Evolutionary conservation across 495 filamentous ascomycete species (phyloP).

Genomic region (Niebla homalea): DNA sequence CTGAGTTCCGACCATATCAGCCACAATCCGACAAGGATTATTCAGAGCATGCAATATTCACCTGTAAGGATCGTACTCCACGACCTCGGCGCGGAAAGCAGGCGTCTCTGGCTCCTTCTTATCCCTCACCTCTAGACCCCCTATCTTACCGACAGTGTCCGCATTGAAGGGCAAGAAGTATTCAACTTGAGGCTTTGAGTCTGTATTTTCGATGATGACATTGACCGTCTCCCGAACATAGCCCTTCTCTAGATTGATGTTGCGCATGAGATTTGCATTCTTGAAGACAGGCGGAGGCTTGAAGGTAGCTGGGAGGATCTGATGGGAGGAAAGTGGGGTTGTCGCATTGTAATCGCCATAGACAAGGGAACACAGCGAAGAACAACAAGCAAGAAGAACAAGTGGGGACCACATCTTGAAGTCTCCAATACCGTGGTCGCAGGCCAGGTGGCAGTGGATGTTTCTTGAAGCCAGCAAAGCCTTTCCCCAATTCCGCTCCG

Average conservation of each 20-base stretch:
- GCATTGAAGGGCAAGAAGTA: slow-evolving; percentile 80
- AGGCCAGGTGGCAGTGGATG: neutral
- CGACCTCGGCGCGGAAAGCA: slow-evolving; percentile 52
- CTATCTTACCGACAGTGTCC: slow-evolving; percentile 58
- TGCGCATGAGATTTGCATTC: slow-evolving; percentile 80
- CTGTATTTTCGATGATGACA: slow-evolving; percentile 81
- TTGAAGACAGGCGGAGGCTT: slow-evolving; percentile 81
- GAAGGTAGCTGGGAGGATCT: slow-evolving; percentile 56
- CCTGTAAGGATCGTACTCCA: slow-evolving; percentile 52
- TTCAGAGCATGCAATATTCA: slow-evolving; percentile 22
- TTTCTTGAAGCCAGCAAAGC: neutral
- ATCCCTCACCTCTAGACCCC: slow-evolving; percentile 79
- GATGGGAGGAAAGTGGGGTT: slow-evolving; percentile 28
- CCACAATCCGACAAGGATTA: slow-evolving; percentile 21
- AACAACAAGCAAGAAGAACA: slow-evolving; percentile 17
- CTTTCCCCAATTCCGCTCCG: too few relatives aligned
- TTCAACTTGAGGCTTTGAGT: slow-evolving; percentile 60
- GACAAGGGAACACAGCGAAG: slow-evolving; percentile 12
- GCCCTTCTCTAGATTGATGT: slow-evolving; percentile 81
- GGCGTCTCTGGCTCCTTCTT: slow-evolving; percentile 62
- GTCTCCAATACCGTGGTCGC: neutral
- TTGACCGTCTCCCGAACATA: slow-evolving; percentile 85
- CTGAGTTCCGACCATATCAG: slow-evolving; percentile 26
- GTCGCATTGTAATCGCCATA: slow-evolving; percentile 23
- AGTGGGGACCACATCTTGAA: slow-evolving; percentile 22